phyloP scores from a whole-genome alignment of 1,284 basidiomycete genomes.

The Kalmanozyma brasiliensis region DNA sequence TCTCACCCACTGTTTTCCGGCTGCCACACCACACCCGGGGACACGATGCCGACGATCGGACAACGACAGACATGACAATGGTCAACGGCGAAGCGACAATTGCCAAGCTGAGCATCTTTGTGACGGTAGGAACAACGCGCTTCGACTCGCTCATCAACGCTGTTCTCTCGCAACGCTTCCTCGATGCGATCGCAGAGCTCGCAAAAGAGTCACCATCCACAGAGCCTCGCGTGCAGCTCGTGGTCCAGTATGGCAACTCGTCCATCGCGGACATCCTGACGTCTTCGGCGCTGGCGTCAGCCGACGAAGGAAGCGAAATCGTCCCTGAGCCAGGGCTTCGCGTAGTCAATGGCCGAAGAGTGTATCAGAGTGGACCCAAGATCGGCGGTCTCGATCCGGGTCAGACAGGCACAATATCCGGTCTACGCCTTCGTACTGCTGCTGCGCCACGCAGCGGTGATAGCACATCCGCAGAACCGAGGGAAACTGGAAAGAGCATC shows the following conservation, averaged over 20 bases:
- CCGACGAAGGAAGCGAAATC: slow-evolving; percentile 41
- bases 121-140: slow-evolving; percentile 58
- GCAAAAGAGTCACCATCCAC: too few species aligned
- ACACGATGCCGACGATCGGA: not conserved
- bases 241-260: slow-evolving; percentile 46
- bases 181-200: slow-evolving; percentile 24
- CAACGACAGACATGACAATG: slow-evolving; percentile 9
- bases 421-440: slow-evolving; percentile 19
- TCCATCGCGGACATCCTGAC: slow-evolving; percentile 40
- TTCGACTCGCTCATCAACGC: slow-evolving; percentile 56
- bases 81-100: not conserved
- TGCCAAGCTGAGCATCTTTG: slow-evolving; percentile 37
- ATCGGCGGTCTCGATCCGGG: slow-evolving; percentile 42
- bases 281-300: slow-evolving; percentile 18
- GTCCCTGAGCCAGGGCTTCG: slow-evolving; percentile 43
- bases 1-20: not conserved
- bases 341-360: slow-evolving; percentile 39
- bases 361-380: slow-evolving; percentile 32
- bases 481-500: slow-evolving; percentile 7
- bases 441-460: not conserved
- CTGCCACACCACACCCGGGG: not conserved
- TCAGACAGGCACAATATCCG: slow-evolving; percentile 33
- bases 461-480: not conserved
- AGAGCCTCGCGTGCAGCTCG: slow-evolving; percentile 3
- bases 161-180: slow-evolving; percentile 35